These are phyloP conservation scores for Phytophthora sp. DNA, from an alignment of 352 stramenopile species.

Conservation along the genomic window DNA sequence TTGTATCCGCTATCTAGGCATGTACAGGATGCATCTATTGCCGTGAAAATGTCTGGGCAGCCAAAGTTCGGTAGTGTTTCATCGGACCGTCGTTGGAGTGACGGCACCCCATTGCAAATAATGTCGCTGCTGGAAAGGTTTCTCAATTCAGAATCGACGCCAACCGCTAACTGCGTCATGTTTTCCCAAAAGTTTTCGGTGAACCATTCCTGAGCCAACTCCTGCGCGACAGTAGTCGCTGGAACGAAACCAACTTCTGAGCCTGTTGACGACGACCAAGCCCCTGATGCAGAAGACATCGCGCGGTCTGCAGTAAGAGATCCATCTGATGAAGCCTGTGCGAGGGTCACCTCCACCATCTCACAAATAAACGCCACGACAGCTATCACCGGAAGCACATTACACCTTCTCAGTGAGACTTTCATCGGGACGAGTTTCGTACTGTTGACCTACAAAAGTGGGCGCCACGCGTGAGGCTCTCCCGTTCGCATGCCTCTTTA, in stretches of 20 bases:
- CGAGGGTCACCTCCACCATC: constrained; percentile 1
- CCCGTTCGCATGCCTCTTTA: constrained; percentile 7
- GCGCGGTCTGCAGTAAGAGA: background rate
- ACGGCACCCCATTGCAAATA: constrained; percentile 36
- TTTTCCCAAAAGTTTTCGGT: constrained; percentile 33
- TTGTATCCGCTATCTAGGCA: constrained; percentile 27
- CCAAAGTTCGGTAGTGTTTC: constrained; percentile 29
- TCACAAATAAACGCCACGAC: constrained; percentile 24
- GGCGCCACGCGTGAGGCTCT: constrained; percentile 5
- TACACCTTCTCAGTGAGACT: constrained; percentile 17
- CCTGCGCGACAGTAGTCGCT: constrained; percentile 24
- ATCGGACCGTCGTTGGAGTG: constrained; percentile 26
- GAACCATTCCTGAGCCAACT: constrained; percentile 39
- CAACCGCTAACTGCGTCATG: constrained; percentile 39
- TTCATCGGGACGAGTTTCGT: constrained; percentile 29
- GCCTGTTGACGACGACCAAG: constrained; percentile 4
- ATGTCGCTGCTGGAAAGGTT: constrained; percentile 28
- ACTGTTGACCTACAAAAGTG: constrained; percentile 10
- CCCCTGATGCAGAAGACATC: constrained; percentile 4
- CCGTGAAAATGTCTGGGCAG: constrained; percentile 41
- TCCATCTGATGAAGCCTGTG: constrained; percentile 7
- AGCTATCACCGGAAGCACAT: constrained; percentile 6
- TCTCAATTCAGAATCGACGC: constrained; percentile 24
- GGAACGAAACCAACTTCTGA: constrained; percentile 27
- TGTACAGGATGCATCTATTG: constrained; percentile 34